A percentile compares a stretch with the other conserved stretches of the same genome.
phyloP scores from a whole-genome alignment of 805 yeast genomes.

The Kodamaea sagamina region DNA sequence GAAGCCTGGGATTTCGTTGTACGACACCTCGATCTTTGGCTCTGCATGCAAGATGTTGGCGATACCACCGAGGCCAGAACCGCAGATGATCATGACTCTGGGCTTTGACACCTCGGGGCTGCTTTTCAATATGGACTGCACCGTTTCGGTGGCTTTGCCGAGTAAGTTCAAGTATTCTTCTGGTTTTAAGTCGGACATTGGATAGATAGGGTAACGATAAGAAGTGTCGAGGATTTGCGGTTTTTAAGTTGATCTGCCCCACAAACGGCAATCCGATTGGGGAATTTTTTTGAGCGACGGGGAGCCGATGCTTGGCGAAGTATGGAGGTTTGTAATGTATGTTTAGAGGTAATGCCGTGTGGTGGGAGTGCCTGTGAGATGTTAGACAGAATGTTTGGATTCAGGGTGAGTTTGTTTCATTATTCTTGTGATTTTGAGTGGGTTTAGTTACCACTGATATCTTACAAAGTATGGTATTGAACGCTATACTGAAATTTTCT shows the following conservation, averaged over 20 bases:
- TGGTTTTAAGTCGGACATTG: conserved; percentile 16
- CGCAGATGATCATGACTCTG: conserved; percentile 79
- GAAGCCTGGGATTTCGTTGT: conserved; percentile 77
- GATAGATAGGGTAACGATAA: neutral
- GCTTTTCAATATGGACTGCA: conserved; percentile 17
- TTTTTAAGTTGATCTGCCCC: neutral
- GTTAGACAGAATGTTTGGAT: too few species aligned
- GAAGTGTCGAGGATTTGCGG: neutral
- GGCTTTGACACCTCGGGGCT: conserved; percentile 42
- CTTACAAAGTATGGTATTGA: too few species aligned
- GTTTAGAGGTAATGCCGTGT: too few species aligned
- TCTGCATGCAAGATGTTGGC: conserved; percentile 51
- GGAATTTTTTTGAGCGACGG: neutral
- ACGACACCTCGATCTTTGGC: conserved; percentile 55
- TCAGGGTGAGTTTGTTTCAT: too few species aligned
- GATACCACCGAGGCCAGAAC: conserved; percentile 91
- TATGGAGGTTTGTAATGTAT: too few species aligned
- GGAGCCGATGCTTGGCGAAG: conserved; percentile 1
- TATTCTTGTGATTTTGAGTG: too few species aligned
- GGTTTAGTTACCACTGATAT: too few species aligned
- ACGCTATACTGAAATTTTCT: too few species aligned
- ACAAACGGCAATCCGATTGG: too few species aligned
- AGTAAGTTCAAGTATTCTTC: conserved; percentile 22
- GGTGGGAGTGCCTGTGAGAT: too few species aligned
- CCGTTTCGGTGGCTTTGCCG: conserved; percentile 21